Percentiles rank a stretch among this genome's conserved stretches.
phyloP scores from a whole-genome alignment of 768 basidiomycete species.

The Podaxis pistillaris region DNA sequence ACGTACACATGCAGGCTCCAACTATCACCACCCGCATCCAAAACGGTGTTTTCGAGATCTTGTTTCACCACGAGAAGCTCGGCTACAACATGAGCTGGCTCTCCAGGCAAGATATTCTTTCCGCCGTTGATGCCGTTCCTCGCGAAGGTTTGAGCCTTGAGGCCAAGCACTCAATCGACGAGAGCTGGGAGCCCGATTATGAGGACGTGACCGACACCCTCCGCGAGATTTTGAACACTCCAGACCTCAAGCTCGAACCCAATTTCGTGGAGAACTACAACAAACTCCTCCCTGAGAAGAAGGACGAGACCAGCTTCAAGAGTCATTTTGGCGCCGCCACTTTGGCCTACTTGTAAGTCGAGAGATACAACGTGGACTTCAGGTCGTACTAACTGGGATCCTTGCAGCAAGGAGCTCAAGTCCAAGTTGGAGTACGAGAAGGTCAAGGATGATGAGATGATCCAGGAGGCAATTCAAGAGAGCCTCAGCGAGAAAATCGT shows the following conservation, averaged over 20 bases:
- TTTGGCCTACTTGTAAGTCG: slow-evolving; percentile 28
- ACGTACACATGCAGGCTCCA: slow-evolving; percentile 22
- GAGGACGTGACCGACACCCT: slow-evolving; percentile 29
- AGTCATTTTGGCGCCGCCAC: slow-evolving; percentile 25
- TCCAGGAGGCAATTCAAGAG: slow-evolving; percentile 40
- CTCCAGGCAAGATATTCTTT: slow-evolving; percentile 23
- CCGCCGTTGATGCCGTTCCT: slow-evolving; percentile 33
- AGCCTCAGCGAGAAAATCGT: slow-evolving; percentile 33
- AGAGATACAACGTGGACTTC: not conserved
- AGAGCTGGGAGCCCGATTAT: slow-evolving; percentile 28
- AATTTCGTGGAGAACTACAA: slow-evolving; percentile 36
- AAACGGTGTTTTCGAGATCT: slow-evolving; percentile 39
- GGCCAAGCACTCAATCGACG: slow-evolving; percentile 33
- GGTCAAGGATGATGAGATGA: slow-evolving; percentile 37
- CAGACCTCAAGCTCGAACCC: slow-evolving; percentile 35
- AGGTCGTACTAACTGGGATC: not conserved
- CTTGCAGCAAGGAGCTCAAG: slow-evolving; percentile 29
- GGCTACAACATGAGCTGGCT: slow-evolving; percentile 30
- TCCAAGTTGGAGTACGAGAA: slow-evolving; percentile 26
- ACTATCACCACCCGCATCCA: slow-evolving; percentile 33
- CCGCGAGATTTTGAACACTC: slow-evolving; percentile 25
- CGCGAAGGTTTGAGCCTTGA: slow-evolving; percentile 31
- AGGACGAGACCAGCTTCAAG: slow-evolving; percentile 28
- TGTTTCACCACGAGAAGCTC: slow-evolving; percentile 32
- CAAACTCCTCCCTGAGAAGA: slow-evolving; percentile 20